Evolutionary conservation across 140 eudicot genomes (phyloP), one percentile per base, ranked within the genome.

Genomic region (Ambrosia hybrid): DNA sequence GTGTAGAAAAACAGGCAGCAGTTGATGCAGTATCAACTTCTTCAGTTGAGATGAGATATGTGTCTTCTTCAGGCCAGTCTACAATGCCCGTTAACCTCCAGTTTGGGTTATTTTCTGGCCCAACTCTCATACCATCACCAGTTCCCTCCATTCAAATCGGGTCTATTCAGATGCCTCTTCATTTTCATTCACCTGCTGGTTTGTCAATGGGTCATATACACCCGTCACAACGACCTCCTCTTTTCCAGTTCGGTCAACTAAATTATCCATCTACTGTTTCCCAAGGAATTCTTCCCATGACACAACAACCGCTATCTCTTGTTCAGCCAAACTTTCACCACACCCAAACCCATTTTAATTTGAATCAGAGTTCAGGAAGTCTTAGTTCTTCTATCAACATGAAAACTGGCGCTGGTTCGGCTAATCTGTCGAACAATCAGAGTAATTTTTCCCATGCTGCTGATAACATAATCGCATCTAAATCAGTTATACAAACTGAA

Each of bases 111-210:
- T 95, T 95, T 76, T 84, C 97, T 58, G 97, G 99, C 48, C 97
- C 96, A 53, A 81, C 99, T 78, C 78, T 95, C 49, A 84, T 95
- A 69, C 96, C 97, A 30, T 86, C 99, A 57, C 99, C 99, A 10
- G 88, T 95, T 78, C 96, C 97, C 43, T 79, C 99, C 21, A 95
- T 95, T 76, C 99, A 94, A 79, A 94, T 94, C 61, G 99, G 99
- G 75, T 94, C 99, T 1, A 94, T 94, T 57, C 99, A 91, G 86
- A 95, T 95, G 97, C 99, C 99, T 46, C 92, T 91, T 26, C 99
- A 86, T 62, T 80, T 90, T 73, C 94, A 86, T 52, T 86, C 91
- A 55, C 87, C 92, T 56, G 75, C 88, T 73, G 96, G 84, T 65
- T 84, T 93, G 5, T 81, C 99, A 65, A 67, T 90, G 79, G 65